Evolutionary conservation across 345 rosid species (phyloP), one percentile per base, ranked within the genome.

Genomic region (Citrus sp.): DNA sequence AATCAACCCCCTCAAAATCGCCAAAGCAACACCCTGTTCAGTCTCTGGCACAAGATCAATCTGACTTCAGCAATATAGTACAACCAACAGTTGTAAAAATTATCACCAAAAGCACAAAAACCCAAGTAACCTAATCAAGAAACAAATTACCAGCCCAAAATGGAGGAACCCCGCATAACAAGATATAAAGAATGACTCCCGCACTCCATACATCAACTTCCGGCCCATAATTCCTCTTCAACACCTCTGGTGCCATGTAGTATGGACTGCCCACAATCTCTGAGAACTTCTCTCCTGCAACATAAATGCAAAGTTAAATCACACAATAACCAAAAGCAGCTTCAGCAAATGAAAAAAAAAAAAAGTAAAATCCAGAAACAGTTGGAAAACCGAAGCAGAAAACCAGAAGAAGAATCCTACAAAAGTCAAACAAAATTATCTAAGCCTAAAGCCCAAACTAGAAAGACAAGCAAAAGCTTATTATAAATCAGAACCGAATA

Each of bases 221-320:
- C 0, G 94, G 98, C 56, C 98, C 98, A 79, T 95, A 95, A 79
- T 90, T 92, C 76, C 93, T 84, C 90, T 88, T 93, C 88, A 95
- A 79, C 35, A 93, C 98, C 77, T 93, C 99, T 7, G 95, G 98
- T 25, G 99, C 99, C 99, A 95, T 95, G 81, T 95, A 92, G 77
- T 91, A 93, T 5, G 98, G 98, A 88, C 98, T 94, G 67, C 98
- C 98, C n/a, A 94, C 98, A 70, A 94, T 94, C 90, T 94, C 98
- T 6, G 96, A 75, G 80, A 94, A 94, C 68, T 75, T 86, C 84
- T 92, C 94, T 55, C 92, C 97, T 94, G 84, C 74, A 73, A 84
- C 7, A 51, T 30, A 51, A 75, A 73, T 72, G 72, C 76, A 40
- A 80, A 70, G 51, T 2, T 54, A 19, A 70, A 28, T 37, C 59